Evolutionary conservation across 257 asterid genomes (phyloP), one percentile per base, ranked within the genome.

Genomic region (Plectranthus barbatus): DNA sequence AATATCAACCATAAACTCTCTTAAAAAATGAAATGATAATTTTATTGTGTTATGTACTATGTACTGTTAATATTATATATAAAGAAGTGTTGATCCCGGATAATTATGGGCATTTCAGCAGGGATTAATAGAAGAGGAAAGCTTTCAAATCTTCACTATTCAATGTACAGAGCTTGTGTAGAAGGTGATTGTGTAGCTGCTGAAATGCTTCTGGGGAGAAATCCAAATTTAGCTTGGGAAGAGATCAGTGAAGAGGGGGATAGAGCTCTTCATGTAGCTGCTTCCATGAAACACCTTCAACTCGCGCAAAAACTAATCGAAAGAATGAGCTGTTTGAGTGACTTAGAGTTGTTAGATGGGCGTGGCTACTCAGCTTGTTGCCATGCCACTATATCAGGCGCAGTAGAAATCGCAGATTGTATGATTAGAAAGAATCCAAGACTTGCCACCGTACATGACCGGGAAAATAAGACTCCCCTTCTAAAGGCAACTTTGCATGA

Each of bases 171-270:
- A 44, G 67, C 67, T 9, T 42, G 54, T 1, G 1, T 61, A 18
- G n/a, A 48, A 67, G 70, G 73, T 13, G 66, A 67, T 26, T 73
- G 74, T 70, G n/a, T 10, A n/a, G 41, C 29, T 23, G 74, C 67
- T 29, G 4, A 29, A 18, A 8, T 4, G 2, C 39, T 39, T 37
- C 9, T 53, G 37, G 20, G 0, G 1, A 0, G 5, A 21, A 45
- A 65, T 54, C 24, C 3, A 1, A 31, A 18, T 10, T 0, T 60
- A 40, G 33, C 7, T 2, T 10, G 14, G 2, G 9, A 10, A 26
- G 23, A 5, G 23, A 24, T 52, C 4, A 24, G 20, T 1, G 58
- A 52, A 11, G 6, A 13, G 20, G 58, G 58, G 3, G 58, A 52
- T 26, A 52, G 58, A 52, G 58, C 20, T 12, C 58, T 52, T 2